These are phyloP conservation scores for Tulasnella sp. DNA, from an alignment of 768 basidiomycete genomes.

Conservation along the genomic window DNA sequence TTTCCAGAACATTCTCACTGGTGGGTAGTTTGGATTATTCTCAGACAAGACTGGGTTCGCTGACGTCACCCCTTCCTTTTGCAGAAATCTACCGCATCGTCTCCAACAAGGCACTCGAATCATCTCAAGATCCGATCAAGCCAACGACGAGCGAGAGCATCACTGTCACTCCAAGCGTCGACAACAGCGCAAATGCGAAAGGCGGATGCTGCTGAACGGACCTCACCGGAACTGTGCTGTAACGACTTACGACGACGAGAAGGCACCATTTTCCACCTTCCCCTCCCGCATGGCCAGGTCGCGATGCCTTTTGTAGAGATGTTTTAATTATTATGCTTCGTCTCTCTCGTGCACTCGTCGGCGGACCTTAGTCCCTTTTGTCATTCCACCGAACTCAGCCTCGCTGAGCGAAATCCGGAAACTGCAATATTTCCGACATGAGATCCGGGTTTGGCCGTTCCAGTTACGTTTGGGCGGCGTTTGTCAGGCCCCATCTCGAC, in stretches of 20 bases:
- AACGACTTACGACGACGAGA: slow-evolving; percentile 5
- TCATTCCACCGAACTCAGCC: not conserved
- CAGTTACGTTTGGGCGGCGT: not conserved
- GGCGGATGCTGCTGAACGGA: slow-evolving; percentile 48
- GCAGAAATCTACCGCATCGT: slow-evolving; percentile 97
- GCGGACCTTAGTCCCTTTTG: not conserved
- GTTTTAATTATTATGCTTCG: not conserved
- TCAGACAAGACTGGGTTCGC: not conserved
- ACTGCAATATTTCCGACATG: not conserved
- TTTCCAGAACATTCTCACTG: slow-evolving; percentile 95
- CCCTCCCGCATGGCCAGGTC: slow-evolving; percentile 3
- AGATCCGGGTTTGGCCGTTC: not conserved
- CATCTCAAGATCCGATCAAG: slow-evolving; percentile 67
- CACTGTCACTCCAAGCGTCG: slow-evolving; percentile 71
- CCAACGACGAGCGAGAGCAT: slow-evolving; percentile 82
- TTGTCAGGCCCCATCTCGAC: not conserved
- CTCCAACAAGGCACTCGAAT: slow-evolving; percentile 92
- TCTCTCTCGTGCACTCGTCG: not conserved
- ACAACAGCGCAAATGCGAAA: slow-evolving; percentile 48
- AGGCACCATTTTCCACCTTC: not conserved
- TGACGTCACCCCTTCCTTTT: slow-evolving; percentile 4
- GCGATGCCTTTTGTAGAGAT: slow-evolving; percentile 16
- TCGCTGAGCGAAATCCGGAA: not conserved
- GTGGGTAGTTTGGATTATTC: slow-evolving; percentile 46
- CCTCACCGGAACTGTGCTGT: not conserved